A percentile compares a stretch with the other conserved stretches of the same genome.
phyloP scores from a whole-genome alignment of 495 filamentous ascomycete species.

The Xylaria grammica region DNA sequence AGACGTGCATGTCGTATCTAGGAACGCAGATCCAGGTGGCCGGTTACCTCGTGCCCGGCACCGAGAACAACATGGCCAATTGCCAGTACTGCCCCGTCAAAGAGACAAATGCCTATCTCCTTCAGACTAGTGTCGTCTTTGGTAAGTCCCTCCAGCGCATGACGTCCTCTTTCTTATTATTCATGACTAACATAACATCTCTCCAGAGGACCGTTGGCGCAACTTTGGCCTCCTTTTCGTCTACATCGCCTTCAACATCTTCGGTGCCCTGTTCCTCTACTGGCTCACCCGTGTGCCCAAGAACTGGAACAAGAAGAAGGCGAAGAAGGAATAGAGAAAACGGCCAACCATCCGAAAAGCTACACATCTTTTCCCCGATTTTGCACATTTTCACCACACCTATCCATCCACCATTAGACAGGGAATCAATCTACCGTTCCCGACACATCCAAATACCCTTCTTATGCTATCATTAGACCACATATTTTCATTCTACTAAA shows the following conservation, averaged over 20 bases:
- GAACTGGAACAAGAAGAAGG: slow-evolving; percentile 52
- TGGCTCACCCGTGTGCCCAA: slow-evolving; percentile 82
- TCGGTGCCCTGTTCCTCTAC: slow-evolving; percentile 74
- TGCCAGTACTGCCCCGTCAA: slow-evolving; percentile 68
- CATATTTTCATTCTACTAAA: neutral
- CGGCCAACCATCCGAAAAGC: too few species aligned
- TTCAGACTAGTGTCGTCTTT: slow-evolving; percentile 53
- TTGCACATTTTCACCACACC: too few species aligned
- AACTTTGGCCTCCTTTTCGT: slow-evolving; percentile 73
- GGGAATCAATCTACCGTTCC: neutral
- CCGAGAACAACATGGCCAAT: slow-evolving; percentile 45
- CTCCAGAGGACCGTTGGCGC: slow-evolving; percentile 61
- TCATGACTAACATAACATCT: slow-evolving; percentile 21
- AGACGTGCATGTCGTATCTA: slow-evolving; percentile 66
- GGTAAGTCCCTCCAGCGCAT: slow-evolving; percentile 28
- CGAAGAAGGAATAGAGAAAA: slow-evolving; percentile 36
- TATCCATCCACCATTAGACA: neutral
- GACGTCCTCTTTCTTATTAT: neutral
- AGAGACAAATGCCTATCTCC: slow-evolving; percentile 68
- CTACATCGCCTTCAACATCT: slow-evolving; percentile 79
- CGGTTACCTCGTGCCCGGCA: slow-evolving; percentile 58
- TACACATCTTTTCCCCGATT: too few species aligned
- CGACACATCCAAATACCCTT: neutral
- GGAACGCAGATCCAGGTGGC: slow-evolving; percentile 47
- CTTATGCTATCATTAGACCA: neutral